These are phyloP conservation scores for Cladosporium sp. DNA, from an alignment of 2,329 filamentous ascomycete species.

Conservation along the genomic window DNA sequence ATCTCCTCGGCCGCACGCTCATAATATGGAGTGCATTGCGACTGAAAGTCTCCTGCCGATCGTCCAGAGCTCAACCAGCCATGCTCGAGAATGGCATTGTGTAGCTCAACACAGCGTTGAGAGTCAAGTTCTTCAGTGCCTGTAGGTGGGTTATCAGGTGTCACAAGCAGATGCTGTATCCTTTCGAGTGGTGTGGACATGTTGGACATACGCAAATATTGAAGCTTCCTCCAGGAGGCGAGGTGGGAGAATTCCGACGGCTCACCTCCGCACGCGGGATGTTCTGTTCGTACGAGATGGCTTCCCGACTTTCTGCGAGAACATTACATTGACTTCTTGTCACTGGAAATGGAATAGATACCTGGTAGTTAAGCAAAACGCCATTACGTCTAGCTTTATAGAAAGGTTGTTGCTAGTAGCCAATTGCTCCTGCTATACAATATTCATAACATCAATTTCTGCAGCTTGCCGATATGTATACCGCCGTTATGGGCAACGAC, in stretches of 20 bases:
- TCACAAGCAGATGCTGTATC: constrained; percentile 22
- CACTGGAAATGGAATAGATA: too few species aligned
- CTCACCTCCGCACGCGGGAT: neutral
- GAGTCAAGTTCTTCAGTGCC: constrained; percentile 20
- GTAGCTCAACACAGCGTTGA: constrained; percentile 20
- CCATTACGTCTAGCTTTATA: too few species aligned
- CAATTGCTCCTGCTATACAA: too few species aligned
- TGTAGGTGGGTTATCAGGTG: constrained; percentile 19
- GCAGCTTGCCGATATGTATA: too few species aligned
- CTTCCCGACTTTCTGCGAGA: too few species aligned
- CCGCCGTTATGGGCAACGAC: too few species aligned
- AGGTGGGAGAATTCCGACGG: neutral
- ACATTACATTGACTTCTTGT: too few species aligned
- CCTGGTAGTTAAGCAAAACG: too few species aligned
- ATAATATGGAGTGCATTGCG: constrained; percentile 10
- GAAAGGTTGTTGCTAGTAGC: too few species aligned
- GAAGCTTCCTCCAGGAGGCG: neutral
- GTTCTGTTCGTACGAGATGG: too few species aligned
- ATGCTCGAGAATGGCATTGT: constrained; percentile 25
- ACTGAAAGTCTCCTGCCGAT: constrained; percentile 13
- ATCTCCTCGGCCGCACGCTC: constrained; percentile 3
- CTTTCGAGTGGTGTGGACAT: constrained; percentile 13
- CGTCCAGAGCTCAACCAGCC: constrained; percentile 21
- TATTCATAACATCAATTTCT: too few species aligned
- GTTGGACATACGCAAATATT: neutral